Percentiles rank a stretch among this genome's conserved stretches.
phyloP scores from a whole-genome alignment of 2,329 filamentous ascomycete species.

The Trichoderma simmonsii region DNA sequence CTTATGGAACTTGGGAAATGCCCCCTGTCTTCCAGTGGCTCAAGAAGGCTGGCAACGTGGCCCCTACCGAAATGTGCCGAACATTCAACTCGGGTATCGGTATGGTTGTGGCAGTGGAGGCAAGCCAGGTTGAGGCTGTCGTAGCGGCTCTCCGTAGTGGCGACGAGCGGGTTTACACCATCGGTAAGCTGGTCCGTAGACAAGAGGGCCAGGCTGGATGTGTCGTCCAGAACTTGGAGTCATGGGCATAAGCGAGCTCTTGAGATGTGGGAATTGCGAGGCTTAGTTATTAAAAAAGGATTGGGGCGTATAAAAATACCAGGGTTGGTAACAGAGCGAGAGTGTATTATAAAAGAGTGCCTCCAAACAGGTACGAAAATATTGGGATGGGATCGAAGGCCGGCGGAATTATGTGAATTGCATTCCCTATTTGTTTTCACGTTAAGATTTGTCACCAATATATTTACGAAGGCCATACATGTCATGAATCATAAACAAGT shows the following conservation, averaged over 20 bases:
- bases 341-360: neutral
- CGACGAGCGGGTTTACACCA: constrained; percentile 70
- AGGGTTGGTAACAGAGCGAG: neutral
- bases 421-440: neutral
- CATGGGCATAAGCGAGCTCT: constrained; percentile 26
- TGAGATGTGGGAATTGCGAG: no score
- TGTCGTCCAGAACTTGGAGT: constrained; percentile 34
- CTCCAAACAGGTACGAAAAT: neutral
- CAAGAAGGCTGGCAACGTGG: constrained; percentile 68
- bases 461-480: neutral
- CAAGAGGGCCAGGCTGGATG: constrained; percentile 37
- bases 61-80: constrained; percentile 75
- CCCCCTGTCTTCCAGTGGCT: constrained; percentile 86
- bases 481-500: neutral
- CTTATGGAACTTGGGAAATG: constrained; percentile 71
- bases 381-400: neutral
- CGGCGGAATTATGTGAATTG: neutral
- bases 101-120: constrained; percentile 82
- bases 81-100: constrained; percentile 95
- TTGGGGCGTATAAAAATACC: constrained; percentile 6
- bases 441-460: neutral
- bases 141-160: constrained; percentile 54
- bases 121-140: constrained; percentile 60
- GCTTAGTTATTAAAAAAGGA: neutral
- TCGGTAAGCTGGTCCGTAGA: constrained; percentile 68